phyloP scores from a whole-genome alignment of 2,329 filamentous ascomycete species.

The Paradendryphiella salina region DNA sequence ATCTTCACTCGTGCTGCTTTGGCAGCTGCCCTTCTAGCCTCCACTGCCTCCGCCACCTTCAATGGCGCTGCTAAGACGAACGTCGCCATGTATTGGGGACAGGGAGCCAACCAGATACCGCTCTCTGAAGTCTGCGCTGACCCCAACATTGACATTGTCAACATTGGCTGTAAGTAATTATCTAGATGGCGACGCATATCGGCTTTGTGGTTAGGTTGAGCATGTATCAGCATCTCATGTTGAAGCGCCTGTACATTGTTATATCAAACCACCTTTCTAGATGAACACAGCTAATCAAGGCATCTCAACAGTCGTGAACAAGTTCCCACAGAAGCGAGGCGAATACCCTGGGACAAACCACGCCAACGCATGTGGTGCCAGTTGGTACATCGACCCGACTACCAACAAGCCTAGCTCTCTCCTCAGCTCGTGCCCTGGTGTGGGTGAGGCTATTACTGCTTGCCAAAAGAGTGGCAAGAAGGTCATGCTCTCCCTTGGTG shows the following conservation, averaged over 20 bases:
- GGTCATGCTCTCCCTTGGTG: constrained; percentile 54
- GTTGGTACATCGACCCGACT: constrained; percentile 41
- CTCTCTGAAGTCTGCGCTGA: constrained; percentile 58
- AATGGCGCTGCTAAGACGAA: constrained; percentile 51
- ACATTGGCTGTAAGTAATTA: constrained; percentile 49
- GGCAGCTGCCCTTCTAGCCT: constrained; percentile 42
- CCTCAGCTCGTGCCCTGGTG: constrained; percentile 26
- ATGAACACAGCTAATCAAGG: neutral
- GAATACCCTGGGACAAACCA: constrained; percentile 60
- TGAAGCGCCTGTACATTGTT: neutral
- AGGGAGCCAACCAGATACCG: constrained; percentile 55
- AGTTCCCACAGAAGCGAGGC: constrained; percentile 55
- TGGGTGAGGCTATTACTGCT: constrained; percentile 41
- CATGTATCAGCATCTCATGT: neutral
- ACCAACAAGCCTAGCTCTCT: neutral
- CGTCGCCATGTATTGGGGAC: constrained; percentile 60
- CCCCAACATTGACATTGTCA: constrained; percentile 58
- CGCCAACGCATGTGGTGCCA: constrained; percentile 55
- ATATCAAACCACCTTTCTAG: neutral
- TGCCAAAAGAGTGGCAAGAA: constrained; percentile 44
- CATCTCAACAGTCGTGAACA: constrained; percentile 49
- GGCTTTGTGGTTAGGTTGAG: neutral
- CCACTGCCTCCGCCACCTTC: constrained; percentile 48
- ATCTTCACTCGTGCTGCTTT: constrained; percentile 37
- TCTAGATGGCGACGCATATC: neutral